Evolutionary conservation across 2,329 filamentous ascomycete species (phyloP).

Genomic region (Ustulina deusta): DNA sequence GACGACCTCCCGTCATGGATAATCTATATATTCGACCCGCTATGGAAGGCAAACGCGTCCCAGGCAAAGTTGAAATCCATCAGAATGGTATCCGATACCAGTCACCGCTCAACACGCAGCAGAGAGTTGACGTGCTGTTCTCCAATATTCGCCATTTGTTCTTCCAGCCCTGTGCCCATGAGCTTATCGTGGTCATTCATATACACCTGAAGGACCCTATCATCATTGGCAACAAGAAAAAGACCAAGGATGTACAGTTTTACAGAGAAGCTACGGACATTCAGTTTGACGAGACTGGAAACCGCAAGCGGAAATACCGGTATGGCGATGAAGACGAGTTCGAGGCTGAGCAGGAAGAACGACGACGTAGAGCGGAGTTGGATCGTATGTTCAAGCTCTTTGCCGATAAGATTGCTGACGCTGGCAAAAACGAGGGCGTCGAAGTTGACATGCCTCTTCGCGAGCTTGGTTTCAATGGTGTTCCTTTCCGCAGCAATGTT

Average conservation of each 20-base stretch:
- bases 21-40: slow-evolving; percentile 96
- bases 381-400: slow-evolving; percentile 97
- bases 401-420: slow-evolving; percentile 96
- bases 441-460: slow-evolving; percentile 97
- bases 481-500: slow-evolving; percentile 94
- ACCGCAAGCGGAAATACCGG: slow-evolving; percentile 95
- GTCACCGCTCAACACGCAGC: slow-evolving; percentile 81
- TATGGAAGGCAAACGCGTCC: slow-evolving; percentile 95
- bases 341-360: slow-evolving; percentile 97
- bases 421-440: slow-evolving; percentile 88
- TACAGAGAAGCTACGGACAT: slow-evolving; percentile 98
- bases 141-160: slow-evolving; percentile 99
- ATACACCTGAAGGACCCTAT: slow-evolving; percentile 98
- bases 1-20: slow-evolving; percentile 88
- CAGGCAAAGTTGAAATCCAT: slow-evolving; percentile 96
- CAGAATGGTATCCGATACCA: slow-evolving; percentile 98
- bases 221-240: slow-evolving; percentile 96
- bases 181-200: slow-evolving; percentile 97
- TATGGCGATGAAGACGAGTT: slow-evolving; percentile 99
- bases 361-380: slow-evolving; percentile 87
- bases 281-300: slow-evolving; percentile 98
- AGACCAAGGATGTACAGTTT: slow-evolving; percentile 98
- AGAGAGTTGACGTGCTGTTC: slow-evolving; percentile 93
- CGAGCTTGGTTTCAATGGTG: slow-evolving; percentile 95
- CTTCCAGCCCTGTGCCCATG: slow-evolving; percentile 97